Base-by-base conservation (phyloP, 768 basidiomycete genomes). In the Boletus vinaceobasis region DNA sequence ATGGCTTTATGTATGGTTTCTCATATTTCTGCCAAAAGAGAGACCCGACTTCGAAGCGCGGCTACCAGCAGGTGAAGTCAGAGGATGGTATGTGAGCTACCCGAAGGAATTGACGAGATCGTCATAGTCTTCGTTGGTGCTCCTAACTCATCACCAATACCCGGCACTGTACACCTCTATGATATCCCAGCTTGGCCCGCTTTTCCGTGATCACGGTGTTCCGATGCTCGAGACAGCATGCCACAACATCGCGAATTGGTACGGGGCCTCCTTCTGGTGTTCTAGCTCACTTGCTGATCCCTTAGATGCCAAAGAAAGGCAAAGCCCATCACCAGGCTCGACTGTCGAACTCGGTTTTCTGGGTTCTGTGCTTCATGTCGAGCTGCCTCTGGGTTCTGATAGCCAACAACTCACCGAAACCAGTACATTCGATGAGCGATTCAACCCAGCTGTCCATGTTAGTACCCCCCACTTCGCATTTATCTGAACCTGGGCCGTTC, bases 221-320 rank as follows among this genome's bases (percentile, higher is more conserved):
- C 79, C 89, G 1, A 93, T 92, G 78, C 74, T 94, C 4, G 92
- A 96, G 70, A 82, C 86, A 1, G 90, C 91, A 3, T 93, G 90
- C 66, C 83, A 94, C 63, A 89, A 90, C 56, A 87, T 93, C 26
- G 82, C 90, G 6, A 83, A 78, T 56, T 97, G 93, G 93, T 94
- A 74, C 71, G 83, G 73, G 31, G 3, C 45, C 45, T 39, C 17
- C 1, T 50, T 50, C 11, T 38, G 19, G 32, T 48, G 43, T 50
- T 40, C 6, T 44, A 40, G 19, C 37, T 45, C 43, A 54, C 13
- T 53, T 48, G 37, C 53, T 48, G 48, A 65, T 52, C 42, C n/a
- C 46, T 43, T 10, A 5, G 53, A 62, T 64, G 65, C 65, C 71
- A 84, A 83, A 70, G 75, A 79, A 94, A 94, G 93, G 83, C 85